Percentiles rank a stretch among this genome's conserved stretches.
phyloP scores from a whole-genome alignment of 2,329 filamentous ascomycete species.

The Dothidotthia symphoricarpi region DNA sequence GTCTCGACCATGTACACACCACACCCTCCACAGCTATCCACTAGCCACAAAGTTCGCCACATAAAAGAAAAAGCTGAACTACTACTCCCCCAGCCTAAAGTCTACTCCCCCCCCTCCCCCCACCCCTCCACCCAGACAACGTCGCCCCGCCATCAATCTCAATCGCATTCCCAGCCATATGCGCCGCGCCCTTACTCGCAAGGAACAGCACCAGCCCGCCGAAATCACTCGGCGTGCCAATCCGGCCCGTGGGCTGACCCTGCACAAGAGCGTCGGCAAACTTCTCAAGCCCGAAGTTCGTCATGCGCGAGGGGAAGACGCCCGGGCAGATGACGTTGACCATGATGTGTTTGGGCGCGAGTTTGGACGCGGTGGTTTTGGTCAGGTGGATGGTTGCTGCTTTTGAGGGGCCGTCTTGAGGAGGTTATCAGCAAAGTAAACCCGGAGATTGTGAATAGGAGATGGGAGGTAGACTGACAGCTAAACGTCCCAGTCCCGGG shows the following conservation, averaged over 20 bases:
- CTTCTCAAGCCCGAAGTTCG: slow-evolving; percentile 52
- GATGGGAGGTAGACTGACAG: too few relatives aligned
- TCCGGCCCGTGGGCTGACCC: slow-evolving; percentile 48
- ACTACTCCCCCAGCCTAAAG: too few relatives aligned
- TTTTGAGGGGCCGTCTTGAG: slow-evolving; percentile 54
- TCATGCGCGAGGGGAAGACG: slow-evolving; percentile 56
- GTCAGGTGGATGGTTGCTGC: slow-evolving; percentile 55
- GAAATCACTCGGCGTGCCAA: slow-evolving; percentile 51
- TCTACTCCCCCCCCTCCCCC: slow-evolving; percentile 23
- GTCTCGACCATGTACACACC: too few relatives aligned
- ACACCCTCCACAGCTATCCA: too few relatives aligned
- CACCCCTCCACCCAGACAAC: slow-evolving; percentile 44
- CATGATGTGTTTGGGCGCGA: slow-evolving; percentile 54
- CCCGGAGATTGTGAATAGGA: too few relatives aligned
- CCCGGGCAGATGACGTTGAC: slow-evolving; percentile 48
- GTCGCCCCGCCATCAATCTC: slow-evolving; percentile 51
- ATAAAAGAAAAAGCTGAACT: too few relatives aligned
- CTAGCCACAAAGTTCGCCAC: too few relatives aligned
- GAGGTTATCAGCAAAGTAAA: background rate
- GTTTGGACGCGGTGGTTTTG: slow-evolving; percentile 51
- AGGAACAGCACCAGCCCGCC: slow-evolving; percentile 49
- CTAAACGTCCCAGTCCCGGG: slow-evolving; percentile 54
- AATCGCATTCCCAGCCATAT: slow-evolving; percentile 51
- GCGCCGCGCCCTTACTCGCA: slow-evolving; percentile 37
- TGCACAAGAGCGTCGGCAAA: slow-evolving; percentile 50